Conservation (phyloP, 129 eudicot genomes). For the Saussurea involucrata region DNA sequence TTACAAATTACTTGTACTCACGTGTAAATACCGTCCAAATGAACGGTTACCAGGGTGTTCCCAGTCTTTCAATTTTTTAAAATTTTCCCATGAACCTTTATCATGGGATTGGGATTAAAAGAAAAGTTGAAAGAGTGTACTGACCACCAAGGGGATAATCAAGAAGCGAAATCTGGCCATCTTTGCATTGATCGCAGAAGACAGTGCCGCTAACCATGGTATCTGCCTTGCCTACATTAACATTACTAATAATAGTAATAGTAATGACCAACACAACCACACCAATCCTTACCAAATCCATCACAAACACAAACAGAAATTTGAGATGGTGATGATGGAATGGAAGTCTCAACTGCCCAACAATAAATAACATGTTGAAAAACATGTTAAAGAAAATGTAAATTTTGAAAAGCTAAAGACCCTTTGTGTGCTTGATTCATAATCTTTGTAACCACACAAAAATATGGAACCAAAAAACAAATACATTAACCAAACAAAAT, state of each 20-base stretch:
- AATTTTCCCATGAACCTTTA: no score
- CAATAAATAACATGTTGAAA: conserved; percentile 11
- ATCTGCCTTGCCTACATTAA: conserved; percentile 46
- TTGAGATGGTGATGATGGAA: neutral
- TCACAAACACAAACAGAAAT: conserved; percentile 8
- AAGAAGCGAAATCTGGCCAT: conserved; percentile 60
- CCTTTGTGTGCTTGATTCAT: neutral
- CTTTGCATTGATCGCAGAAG: conserved; percentile 92
- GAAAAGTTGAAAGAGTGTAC: neutral
- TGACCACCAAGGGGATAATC: conserved; percentile 82
- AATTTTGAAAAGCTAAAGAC: neutral
- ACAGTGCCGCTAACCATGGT: conserved; percentile 75
- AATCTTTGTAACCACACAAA: neutral
- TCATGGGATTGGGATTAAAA: no score
- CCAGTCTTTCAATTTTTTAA: no score
- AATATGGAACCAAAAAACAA: neutral
- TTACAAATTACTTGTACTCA: no score
- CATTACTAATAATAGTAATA: conserved; percentile 38
- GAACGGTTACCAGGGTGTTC: no score
- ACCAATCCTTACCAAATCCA: conserved; percentile 39
- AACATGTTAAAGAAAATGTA: neutral
- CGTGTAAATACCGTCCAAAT: no score
- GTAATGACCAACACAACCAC: conserved; percentile 25
- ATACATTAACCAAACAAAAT: no score
- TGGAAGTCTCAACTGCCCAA: conserved; percentile 22